Percentiles rank a stretch among this genome's conserved stretches.
Conservation (phyloP, 2,329 filamentous ascomycete genomes). For the Fusarium coffeatum region DNA sequence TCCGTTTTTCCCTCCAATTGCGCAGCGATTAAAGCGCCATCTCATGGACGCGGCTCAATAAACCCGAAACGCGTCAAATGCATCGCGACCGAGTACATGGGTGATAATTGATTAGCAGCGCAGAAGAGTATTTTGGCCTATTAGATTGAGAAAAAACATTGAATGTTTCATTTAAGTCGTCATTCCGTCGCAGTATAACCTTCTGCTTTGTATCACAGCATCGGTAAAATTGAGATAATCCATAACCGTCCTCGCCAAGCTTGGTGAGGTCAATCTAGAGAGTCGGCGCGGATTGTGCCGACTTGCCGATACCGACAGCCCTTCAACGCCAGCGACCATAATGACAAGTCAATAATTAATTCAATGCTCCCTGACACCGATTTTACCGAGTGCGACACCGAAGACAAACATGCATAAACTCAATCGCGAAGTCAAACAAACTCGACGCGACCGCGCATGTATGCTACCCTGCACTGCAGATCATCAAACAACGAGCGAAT, state of each 20-base stretch:
- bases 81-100: no score
- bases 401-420: not conserved
- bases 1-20: rapidly evolving
- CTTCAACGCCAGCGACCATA: not conserved
- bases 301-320: not conserved
- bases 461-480: not conserved
- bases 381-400: not conserved
- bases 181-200: rapidly evolving
- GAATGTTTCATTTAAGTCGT: no score
- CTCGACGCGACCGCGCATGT: no score
- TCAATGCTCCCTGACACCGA: not conserved
- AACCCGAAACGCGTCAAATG: no score
- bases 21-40: not conserved
- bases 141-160: no score
- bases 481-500: not conserved
- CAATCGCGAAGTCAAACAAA: not conserved
- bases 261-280: no score
- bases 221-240: no score
- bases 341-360: rapidly evolving
- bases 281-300: not conserved
- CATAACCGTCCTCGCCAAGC: rapidly evolving
- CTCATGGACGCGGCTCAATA: not conserved
- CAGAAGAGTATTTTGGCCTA: no score
- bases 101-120: rapidly evolving
- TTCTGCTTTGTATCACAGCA: no score